Evolutionary conservation across 2,329 filamentous ascomycete species (phyloP).

Genomic region (Lachnum nothofagi): DNA sequence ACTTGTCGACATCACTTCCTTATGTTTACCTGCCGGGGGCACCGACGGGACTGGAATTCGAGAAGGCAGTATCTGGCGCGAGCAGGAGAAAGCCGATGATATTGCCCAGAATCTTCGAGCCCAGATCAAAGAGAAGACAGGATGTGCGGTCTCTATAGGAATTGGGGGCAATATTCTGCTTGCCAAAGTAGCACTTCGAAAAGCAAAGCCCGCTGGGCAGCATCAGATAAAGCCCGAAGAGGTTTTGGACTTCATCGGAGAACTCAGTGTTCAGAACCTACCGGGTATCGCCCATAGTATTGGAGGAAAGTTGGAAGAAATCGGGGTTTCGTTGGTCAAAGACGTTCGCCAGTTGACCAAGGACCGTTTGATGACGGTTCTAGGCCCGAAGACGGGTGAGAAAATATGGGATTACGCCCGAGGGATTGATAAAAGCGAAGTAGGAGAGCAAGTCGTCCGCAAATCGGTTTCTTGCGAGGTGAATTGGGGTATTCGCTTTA

Average conservation of each 20-base stretch:
- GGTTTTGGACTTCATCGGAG: conserved; percentile 69
- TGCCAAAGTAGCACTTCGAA: conserved; percentile 84
- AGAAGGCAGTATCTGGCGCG: conserved; percentile 67
- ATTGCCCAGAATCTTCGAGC: conserved; percentile 64
- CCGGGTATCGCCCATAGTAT: conserved; percentile 93
- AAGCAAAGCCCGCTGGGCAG: conserved; percentile 91
- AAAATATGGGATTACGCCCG: conserved; percentile 86
- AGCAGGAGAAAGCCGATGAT: conserved; percentile 72
- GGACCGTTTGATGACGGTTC: conserved; percentile 64
- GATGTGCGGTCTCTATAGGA: conserved; percentile 84
- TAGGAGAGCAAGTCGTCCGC: conserved; percentile 76
- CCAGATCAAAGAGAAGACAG: conserved; percentile 67
- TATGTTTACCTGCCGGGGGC: conserved; percentile 61
- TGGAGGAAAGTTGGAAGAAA: conserved; percentile 78
- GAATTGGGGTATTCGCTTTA: conserved; percentile 95
- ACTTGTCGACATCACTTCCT: conserved; percentile 71
- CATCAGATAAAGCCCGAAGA: conserved; percentile 80
- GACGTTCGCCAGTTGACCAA: conserved; percentile 74
- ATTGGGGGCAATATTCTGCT: conserved; percentile 87
- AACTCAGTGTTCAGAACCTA: conserved; percentile 71
- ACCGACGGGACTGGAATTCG: conserved; percentile 60
- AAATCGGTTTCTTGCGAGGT: conserved; percentile 97
- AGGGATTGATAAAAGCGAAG: conserved; percentile 79
- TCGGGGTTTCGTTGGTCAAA: conserved; percentile 75
- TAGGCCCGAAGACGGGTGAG: conserved; percentile 90